Evolutionary conservation across 257 asterid species (phyloP), one percentile per base, ranked within the genome.

Genomic region (Agastache rugosa): DNA sequence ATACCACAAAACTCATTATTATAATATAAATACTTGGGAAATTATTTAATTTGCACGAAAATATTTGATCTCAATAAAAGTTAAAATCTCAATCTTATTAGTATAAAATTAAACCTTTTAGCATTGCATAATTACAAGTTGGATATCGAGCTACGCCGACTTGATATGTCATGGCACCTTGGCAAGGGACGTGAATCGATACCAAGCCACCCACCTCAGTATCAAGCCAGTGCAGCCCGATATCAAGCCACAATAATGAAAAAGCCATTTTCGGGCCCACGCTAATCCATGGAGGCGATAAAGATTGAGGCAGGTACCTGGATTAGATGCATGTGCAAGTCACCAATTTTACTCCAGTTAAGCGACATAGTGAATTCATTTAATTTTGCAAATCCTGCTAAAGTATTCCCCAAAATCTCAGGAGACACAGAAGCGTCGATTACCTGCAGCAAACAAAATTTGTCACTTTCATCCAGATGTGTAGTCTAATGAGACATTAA

Each of bases 321-420:
- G 74, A 95, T 76, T 75, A 91, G 87, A 85, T 48, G 56, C 93
- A 92, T 78, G 80, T 86, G 98, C 80, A 95, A 78, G 81, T 84
- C 84, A 17, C 99, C 99, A 54, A 95, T 69, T 60, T 82, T 80
- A 82, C 98, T 95, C 99, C 99, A 95, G 34, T 87, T 80, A 68
- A 89, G 87, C 35, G 90, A 86, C 90, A 92, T 78, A 14, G 83
- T 80, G 79, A 92, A 87, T 72, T 87, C 87, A 27, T 82, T 77
- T 80, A 95, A 86, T 76, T 76, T 84, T 15, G 88, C 75, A 50
- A 75, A 79, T 67, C 96, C 99, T 48, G 81, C 72, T 44, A 92
- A 55, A 66, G 82, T 77, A 74, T 89, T 83, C n/a, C 83, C 65
- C 9, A 91, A 77, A 50, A 95, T 80, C 79, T 82, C 88, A 60